Evolutionary conservation across 176 grass and related monocot species (phyloP).

Genomic region (Carex scoparia): DNA sequence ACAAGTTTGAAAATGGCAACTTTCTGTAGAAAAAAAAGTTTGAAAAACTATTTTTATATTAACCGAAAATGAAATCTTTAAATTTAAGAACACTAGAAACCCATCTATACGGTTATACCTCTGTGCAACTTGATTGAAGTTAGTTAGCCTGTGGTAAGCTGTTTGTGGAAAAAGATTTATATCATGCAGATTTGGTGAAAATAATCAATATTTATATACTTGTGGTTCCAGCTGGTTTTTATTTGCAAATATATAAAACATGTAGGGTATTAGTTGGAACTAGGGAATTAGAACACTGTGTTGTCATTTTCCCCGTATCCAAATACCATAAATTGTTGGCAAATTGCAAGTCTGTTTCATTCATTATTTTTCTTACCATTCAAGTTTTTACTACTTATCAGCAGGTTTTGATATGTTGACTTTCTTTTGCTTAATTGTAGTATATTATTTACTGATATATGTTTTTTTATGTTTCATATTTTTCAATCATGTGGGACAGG

Average conservation of each 20-base stretch:
- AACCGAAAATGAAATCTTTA: not conserved
- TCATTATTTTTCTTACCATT: not conserved
- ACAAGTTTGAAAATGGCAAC: not conserved
- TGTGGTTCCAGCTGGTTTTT: not conserved
- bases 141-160: not conserved
- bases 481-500: slow-evolving; percentile 27
- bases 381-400: not conserved
- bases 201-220: not conserved
- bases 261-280: not conserved
- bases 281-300: not conserved
- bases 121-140: not conserved
- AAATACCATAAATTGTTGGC: not conserved
- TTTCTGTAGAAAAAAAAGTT: not conserved
- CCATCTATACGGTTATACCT: not conserved
- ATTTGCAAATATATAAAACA: not conserved
- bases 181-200: not conserved
- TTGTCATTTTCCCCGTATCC: not conserved
- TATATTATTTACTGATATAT: not conserved
- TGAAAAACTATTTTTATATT: not conserved
- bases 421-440: not conserved
- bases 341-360: not conserved
- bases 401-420: not conserved
- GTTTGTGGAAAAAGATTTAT: not conserved
- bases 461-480: not conserved
- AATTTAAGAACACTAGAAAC: not conserved